Evolutionary conservation across 2,329 filamentous ascomycete genomes (phyloP).

Genomic region (Aspergillus transmontanensis): DNA sequence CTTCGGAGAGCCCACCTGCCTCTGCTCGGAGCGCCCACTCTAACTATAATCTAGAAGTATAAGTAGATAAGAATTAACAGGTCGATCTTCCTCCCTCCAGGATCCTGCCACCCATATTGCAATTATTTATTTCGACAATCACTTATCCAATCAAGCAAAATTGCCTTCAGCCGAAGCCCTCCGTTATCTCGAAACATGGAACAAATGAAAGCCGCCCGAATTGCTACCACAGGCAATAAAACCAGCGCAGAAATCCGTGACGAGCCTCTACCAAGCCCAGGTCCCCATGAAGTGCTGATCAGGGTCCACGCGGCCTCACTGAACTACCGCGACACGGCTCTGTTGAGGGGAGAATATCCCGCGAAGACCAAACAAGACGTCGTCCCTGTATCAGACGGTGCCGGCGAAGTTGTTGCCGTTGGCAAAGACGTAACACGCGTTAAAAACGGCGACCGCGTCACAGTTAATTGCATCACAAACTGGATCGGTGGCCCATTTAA

Average conservation of each 20-base stretch:
- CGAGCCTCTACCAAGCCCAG: slow-evolving; percentile 1
- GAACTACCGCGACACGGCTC: slow-evolving; percentile 8
- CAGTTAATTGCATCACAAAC: not conserved
- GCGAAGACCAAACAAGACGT: not conserved
- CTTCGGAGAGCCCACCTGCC: too few relatives aligned
- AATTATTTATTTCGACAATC: too few relatives aligned
- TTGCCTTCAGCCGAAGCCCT: too few relatives aligned
- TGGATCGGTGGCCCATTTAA: slow-evolving; percentile 1
- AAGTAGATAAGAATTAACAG: too few relatives aligned
- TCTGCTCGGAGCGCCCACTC: too few relatives aligned
- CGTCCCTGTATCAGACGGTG: slow-evolving; percentile 1
- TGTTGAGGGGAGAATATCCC: slow-evolving; percentile 1
- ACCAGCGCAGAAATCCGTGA: not conserved
- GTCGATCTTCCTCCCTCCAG: too few relatives aligned
- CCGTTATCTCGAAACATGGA: too few relatives aligned
- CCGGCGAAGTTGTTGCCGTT: slow-evolving; percentile 1
- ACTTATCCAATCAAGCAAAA: too few relatives aligned
- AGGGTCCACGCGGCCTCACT: slow-evolving; percentile 2
- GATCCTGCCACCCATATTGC: too few relatives aligned
- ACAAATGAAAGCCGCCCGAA: not conserved
- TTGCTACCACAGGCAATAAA: not conserved
- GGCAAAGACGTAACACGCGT: not conserved
- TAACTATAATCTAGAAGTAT: too few relatives aligned
- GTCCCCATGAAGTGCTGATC: slow-evolving; percentile 3
- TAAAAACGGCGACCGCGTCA: slow-evolving; percentile 1